Evolutionary conservation across 768 basidiomycete genomes (phyloP).

Genomic region (Trichaptum fuscoviolaceum): DNA sequence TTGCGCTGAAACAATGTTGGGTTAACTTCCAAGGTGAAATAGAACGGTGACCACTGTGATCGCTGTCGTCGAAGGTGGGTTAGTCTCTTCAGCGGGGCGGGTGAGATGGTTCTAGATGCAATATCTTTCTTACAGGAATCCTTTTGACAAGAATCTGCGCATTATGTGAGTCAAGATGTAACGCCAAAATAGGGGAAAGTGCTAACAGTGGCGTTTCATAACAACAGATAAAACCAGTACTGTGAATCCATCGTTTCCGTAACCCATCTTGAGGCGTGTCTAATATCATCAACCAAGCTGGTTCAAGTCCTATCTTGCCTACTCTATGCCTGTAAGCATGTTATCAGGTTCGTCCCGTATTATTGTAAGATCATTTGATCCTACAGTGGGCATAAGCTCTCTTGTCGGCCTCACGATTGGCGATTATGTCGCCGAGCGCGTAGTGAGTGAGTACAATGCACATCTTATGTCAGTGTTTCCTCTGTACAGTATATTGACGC

Average conservation of each 20-base stretch:
- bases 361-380: not conserved
- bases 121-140: conserved; percentile 7
- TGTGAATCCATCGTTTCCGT: not conserved
- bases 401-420: conserved; percentile 8
- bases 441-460: conserved; percentile 5
- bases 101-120: too few species aligned
- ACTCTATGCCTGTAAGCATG: conserved; percentile 2
- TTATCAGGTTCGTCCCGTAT: not conserved
- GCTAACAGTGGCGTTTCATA: not conserved
- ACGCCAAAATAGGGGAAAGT: not conserved
- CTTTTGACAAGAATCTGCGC: conserved; percentile 11
- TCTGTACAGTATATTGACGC: too few species aligned
- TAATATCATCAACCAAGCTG: not conserved
- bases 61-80: too few species aligned
- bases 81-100: too few species aligned
- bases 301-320: conserved; percentile 4
- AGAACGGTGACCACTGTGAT: too few species aligned
- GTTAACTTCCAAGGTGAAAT: too few species aligned
- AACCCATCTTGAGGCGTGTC: not conserved
- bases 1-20: too few species aligned
- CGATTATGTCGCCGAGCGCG: conserved; percentile 10
- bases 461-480: not conserved
- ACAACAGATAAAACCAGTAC: not conserved
- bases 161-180: conserved; percentile 7
- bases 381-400: conserved; percentile 7